A percentile compares a stretch with the other conserved stretches of the same genome.
These are phyloP conservation scores for Yarrowia sp. DNA, from an alignment of 805 yeast genomes.

Conservation along the genomic window DNA sequence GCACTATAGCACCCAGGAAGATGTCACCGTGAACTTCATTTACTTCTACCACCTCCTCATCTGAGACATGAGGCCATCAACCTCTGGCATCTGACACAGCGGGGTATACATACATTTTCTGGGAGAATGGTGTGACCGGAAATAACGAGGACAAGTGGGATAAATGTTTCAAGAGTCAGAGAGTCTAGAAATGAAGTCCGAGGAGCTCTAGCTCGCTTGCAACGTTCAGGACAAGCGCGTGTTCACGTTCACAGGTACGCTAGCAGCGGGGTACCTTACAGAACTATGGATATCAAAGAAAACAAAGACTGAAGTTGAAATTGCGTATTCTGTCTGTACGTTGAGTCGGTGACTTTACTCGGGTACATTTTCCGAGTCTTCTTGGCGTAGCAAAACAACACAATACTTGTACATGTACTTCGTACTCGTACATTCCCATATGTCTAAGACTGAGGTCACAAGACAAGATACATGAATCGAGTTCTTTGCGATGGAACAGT, in stretches of 20 bases:
- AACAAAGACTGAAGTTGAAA: not conserved
- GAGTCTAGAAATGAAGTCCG: not conserved
- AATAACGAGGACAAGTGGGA: too few relatives aligned
- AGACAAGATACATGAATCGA: too few relatives aligned
- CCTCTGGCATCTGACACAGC: too few relatives aligned
- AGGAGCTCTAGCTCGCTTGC: not conserved
- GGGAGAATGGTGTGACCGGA: too few relatives aligned
- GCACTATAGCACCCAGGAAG: too few relatives aligned
- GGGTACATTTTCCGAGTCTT: not conserved
- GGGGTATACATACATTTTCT: too few relatives aligned
- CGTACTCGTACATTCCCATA: too few relatives aligned
- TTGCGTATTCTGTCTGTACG: too few relatives aligned
- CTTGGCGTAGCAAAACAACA: not conserved
- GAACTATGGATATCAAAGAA: not conserved
- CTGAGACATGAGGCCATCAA: not conserved
- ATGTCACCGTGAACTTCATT: too few relatives aligned
- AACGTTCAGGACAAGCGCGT: not conserved
- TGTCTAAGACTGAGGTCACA: too few relatives aligned
- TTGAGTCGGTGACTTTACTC: too few relatives aligned
- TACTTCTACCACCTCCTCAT: not conserved
- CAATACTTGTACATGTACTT: too few relatives aligned
- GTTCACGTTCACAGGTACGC: not conserved
- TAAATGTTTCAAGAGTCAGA: not conserved
- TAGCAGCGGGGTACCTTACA: not conserved
- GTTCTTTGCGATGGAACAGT: not conserved